Conservation (phyloP, 2,329 filamentous ascomycete genomes). For the Akanthomyces lecanii region DNA sequence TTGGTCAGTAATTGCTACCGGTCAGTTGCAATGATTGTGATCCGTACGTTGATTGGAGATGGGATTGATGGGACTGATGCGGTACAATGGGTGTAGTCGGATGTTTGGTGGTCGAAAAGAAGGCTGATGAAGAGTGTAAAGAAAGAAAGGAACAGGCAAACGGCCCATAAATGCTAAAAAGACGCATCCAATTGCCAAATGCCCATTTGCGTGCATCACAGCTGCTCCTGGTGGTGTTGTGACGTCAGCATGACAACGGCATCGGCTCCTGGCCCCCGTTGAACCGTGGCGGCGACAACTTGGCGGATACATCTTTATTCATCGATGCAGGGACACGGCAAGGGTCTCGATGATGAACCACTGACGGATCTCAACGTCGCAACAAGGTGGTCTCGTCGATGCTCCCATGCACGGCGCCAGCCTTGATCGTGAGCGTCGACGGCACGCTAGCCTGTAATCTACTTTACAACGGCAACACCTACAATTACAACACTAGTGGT, state of each 20-base stretch:
- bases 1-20: neutral
- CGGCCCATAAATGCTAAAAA: neutral
- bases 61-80: neutral
- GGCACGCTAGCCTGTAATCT: no score
- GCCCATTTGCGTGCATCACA: neutral
- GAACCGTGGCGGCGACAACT: neutral
- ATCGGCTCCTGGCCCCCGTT: neutral
- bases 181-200: conserved; percentile 12
- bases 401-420: no score
- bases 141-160: neutral
- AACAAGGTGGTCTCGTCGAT: neutral
- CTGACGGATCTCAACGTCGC: neutral
- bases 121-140: neutral
- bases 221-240: neutral
- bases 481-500: no score
- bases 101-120: no score
- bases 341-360: neutral
- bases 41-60: neutral
- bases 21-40: neutral
- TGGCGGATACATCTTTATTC: neutral
- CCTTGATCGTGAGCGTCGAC: no score
- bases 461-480: neutral
- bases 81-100: neutral
- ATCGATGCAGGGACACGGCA: neutral
- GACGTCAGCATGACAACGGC: conserved; percentile 15